A percentile compares a stretch with the other conserved stretches of the same genome.
Evolutionary conservation across 164 flowering plant species (phyloP).

Genomic region (Malania oleifera): DNA sequence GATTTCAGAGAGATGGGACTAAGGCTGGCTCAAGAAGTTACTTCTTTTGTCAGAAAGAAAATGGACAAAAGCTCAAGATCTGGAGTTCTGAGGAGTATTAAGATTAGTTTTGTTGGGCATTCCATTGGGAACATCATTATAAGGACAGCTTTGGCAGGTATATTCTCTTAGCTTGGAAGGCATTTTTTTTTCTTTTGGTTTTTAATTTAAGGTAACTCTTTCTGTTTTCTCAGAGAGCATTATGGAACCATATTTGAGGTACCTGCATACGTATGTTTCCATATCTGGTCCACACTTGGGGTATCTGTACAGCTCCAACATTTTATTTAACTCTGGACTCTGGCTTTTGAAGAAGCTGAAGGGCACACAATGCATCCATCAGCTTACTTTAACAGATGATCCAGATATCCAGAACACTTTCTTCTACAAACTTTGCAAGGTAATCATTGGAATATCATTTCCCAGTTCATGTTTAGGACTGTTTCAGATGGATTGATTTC

Average conservation of each 20-base stretch:
- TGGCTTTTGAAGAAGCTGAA: constrained; percentile 96
- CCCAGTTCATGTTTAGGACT: background rate
- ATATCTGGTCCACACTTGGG: constrained; percentile 98
- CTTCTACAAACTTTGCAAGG: constrained; percentile 90
- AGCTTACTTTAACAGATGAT: constrained; percentile 91
- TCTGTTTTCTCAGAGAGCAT: constrained; percentile 52
- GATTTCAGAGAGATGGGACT: constrained; percentile 92
- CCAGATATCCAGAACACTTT: constrained; percentile 86
- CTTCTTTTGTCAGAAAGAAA: constrained; percentile 75
- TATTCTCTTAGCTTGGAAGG: constrained; percentile 2
- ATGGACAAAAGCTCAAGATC: constrained; percentile 74
- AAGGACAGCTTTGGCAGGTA: constrained; percentile 87
- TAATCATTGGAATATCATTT: constrained; percentile 16
- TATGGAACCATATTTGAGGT: constrained; percentile 81
- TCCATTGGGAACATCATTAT: constrained; percentile 93
- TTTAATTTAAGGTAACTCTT: constrained; percentile 7
- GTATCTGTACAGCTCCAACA: constrained; percentile 90
- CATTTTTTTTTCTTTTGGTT: constrained; percentile 3
- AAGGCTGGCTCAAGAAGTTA: constrained; percentile 87
- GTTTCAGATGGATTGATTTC: background rate
- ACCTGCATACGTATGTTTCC: constrained; percentile 79
- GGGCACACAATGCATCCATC: constrained; percentile 84
- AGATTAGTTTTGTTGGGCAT: constrained; percentile 97
- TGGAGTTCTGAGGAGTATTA: constrained; percentile 58
- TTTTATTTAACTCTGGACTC: constrained; percentile 91